Evolutionary conservation across 73 alveolate species (phyloP).

Genomic region (Paramecium caudatum): DNA sequence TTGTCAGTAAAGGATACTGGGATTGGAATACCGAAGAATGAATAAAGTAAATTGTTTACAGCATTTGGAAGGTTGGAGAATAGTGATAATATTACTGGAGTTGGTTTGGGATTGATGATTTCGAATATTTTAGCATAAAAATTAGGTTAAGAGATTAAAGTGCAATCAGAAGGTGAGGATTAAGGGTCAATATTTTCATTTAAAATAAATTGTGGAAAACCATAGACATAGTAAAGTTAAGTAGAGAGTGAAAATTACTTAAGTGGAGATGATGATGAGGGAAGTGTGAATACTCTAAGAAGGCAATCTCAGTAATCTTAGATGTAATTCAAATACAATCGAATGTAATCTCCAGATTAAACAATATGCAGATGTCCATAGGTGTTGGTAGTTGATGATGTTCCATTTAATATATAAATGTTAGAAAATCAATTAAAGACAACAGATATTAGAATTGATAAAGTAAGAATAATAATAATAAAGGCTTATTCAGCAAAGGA

Average conservation of each 20-base stretch:
- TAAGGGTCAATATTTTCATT: constrained; percentile 51
- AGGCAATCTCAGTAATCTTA: no score
- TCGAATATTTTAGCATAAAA: constrained; percentile 69
- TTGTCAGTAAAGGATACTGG: constrained; percentile 78
- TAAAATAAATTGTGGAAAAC: neutral
- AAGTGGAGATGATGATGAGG: constrained; percentile 13
- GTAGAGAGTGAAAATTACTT: neutral
- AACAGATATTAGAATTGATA: constrained; percentile 38
- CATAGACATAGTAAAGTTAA: no score
- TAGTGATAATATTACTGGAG: constrained; percentile 63
- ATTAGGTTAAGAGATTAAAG: constrained; percentile 68
- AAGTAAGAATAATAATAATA: neutral
- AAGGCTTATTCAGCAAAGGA: constrained; percentile 6
- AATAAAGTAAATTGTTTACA: constrained; percentile 66
- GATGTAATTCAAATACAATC: neutral
- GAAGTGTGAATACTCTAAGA: neutral
- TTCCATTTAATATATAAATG: constrained; percentile 50
- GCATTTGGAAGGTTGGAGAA: constrained; percentile 71
- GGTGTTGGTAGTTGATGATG: constrained; percentile 71
- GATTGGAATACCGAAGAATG: constrained; percentile 76
- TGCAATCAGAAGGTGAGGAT: constrained; percentile 28
- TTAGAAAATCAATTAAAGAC: constrained; percentile 35
- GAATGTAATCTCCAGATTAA: constrained; percentile 42
- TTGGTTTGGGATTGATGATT: constrained; percentile 78
- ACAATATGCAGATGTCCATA: constrained; percentile 47